Evolutionary conservation across 1,284 basidiomycete species (phyloP).

Genomic region (Pulchroboletus neoregius): DNA sequence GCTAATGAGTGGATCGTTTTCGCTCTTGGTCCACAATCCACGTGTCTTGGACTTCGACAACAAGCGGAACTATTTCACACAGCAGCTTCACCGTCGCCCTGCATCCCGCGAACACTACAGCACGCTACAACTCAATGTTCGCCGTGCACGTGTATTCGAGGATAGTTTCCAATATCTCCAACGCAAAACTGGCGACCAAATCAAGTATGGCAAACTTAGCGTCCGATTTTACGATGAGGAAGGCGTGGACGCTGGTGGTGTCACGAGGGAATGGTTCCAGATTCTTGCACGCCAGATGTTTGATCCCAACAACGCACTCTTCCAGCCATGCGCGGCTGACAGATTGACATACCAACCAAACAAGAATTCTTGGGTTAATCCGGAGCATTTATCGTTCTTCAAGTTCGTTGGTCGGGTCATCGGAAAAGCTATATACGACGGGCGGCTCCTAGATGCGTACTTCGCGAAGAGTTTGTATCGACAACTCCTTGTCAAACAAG

Average conservation of each 20-base stretch:
- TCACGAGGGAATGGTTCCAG: slow-evolving; percentile 98
- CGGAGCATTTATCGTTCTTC: slow-evolving; percentile 96
- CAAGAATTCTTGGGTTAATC: slow-evolving; percentile 91
- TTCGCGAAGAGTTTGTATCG: slow-evolving; percentile 95
- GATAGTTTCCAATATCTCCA: slow-evolving; percentile 95
- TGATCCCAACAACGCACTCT: slow-evolving; percentile 98
- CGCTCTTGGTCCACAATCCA: slow-evolving; percentile 92
- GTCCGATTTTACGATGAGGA: slow-evolving; percentile 98
- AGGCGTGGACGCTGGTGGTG: slow-evolving; percentile 97
- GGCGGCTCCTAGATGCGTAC: slow-evolving; percentile 94
- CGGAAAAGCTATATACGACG: slow-evolving; percentile 94
- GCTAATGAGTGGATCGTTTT: slow-evolving; percentile 97
- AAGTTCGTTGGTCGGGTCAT: slow-evolving; percentile 98
- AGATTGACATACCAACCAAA: slow-evolving; percentile 95
- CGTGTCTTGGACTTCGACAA: slow-evolving; percentile 99
- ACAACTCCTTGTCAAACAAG: slow-evolving; percentile 86
- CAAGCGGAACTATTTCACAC: slow-evolving; percentile 98
- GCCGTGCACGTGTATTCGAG: slow-evolving; percentile 92
- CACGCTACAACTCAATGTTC: slow-evolving; percentile 88
- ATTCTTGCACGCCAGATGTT: slow-evolving; percentile 99
- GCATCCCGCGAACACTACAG: slow-evolving; percentile 77
- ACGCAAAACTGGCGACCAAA: slow-evolving; percentile 89
- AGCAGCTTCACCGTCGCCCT: slow-evolving; percentile 88
- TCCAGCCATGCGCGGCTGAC: slow-evolving; percentile 96
- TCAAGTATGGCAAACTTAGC: slow-evolving; percentile 97